Evolutionary conservation across 2,329 filamentous ascomycete species (phyloP), one percentile per base, ranked within the genome.

Genomic region (Claviceps maximensis): DNA sequence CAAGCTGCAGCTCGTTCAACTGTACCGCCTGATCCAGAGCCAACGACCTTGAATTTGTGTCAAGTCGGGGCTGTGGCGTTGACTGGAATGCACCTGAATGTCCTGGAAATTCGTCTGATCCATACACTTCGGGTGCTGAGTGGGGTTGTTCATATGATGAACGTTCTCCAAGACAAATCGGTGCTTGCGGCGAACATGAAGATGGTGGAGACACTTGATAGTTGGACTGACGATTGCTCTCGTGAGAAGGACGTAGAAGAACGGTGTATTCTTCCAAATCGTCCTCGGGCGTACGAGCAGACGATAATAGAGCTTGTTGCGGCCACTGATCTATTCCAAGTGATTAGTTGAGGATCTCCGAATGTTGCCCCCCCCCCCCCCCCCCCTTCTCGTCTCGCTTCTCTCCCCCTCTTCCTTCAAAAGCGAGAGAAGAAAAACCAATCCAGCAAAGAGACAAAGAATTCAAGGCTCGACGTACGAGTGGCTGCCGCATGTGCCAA

Each of bases 121-220:
- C 72, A 66, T 75, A 73, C 31, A 72, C 63, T 54, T 76, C 73
- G 49, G 67, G 57, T 29, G 64, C 60, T 36, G 71, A 70, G 62
- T 62, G 15, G 10, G 69, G 68, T 36, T 69, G 71, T 19, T 71
- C 69, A 1, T 71, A 70, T 1, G 67, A 67, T 33, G 52, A 54
- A 31, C 50, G 31, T 4, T 9, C 27, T 19, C 40, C 58, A 62
- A 66, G 55, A n/a, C 36, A 55, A 57, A 61, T 53, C 19, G 67
- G 65, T 27, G 66, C 65, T 40, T 70, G 69, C 17, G 70, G 63
- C 19, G 68, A 68, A 27, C 61, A 57, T 17, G 65, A 68, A 53
- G 58, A 46, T 54, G 57, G 19, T 15, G 33, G 47, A 12, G 47
- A 47, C 44, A 15, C 19, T 21, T 23, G 47, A 17, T 47, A n/a